A percentile compares a stretch with the other conserved stretches of the same genome.
These are phyloP conservation scores for Podaxis mareebaensis DNA, from an alignment of 768 basidiomycete species.

Conservation along the genomic window DNA sequence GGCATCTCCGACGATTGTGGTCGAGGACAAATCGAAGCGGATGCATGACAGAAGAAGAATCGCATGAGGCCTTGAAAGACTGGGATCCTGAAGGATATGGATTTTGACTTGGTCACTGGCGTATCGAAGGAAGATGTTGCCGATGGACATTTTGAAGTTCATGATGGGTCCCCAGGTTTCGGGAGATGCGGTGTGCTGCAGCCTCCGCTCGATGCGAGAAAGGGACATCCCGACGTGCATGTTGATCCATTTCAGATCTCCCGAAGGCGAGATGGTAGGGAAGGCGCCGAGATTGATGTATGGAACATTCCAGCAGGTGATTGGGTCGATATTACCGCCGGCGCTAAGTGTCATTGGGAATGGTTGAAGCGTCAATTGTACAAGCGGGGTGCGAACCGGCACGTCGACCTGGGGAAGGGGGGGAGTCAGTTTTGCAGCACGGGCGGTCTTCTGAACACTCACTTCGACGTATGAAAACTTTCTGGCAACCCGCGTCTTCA, in stretches of 20 bases:
- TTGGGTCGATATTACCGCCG: conserved; percentile 16
- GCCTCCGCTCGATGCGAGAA: conserved; percentile 22
- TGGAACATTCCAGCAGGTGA: conserved; percentile 30
- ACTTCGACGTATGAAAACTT: conserved; percentile 54
- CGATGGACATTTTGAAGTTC: conserved; percentile 27
- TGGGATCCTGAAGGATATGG: background rate
- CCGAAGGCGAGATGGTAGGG: conserved; percentile 21
- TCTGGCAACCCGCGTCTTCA: conserved; percentile 49
- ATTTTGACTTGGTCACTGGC: background rate
- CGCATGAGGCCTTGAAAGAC: conserved; percentile 26
- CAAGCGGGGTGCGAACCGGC: conserved; percentile 20
- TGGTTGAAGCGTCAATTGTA: conserved; percentile 21
- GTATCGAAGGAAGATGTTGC: conserved; percentile 19
- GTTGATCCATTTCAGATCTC: conserved; percentile 24
- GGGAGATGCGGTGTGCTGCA: conserved; percentile 7
- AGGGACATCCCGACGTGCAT: conserved; percentile 23
- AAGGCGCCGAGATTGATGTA: conserved; percentile 30
- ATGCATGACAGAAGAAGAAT: conserved; percentile 48
- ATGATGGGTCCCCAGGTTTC: conserved; percentile 17
- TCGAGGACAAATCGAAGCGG: conserved; percentile 46
- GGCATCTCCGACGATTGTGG: conserved; percentile 53
- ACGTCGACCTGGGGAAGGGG: conserved; percentile 25
- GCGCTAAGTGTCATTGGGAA: conserved; percentile 28
- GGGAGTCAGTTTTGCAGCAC: conserved; percentile 2
- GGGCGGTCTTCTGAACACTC: conserved; percentile 23